Evolutionary conservation across 2,329 filamentous ascomycete genomes (phyloP), one percentile per base, ranked within the genome.

Genomic region (Trichoderma endophyticum): DNA sequence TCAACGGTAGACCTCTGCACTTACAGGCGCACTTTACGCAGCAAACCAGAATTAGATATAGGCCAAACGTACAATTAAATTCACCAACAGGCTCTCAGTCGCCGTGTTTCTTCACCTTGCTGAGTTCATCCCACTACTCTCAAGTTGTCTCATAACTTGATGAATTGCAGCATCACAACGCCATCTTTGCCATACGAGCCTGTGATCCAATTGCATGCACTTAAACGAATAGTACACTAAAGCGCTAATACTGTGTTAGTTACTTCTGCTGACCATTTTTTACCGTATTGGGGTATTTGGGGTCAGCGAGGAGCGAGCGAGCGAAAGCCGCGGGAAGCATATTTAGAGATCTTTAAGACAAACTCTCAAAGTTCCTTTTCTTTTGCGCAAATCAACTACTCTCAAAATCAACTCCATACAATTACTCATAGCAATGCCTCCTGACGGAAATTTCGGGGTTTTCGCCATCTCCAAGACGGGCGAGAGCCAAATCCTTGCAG

Each of bases 361-460:
- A n/a, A 15, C 30, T 39, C 51, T 21, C 51, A 8, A 24, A 14
- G 9, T 6, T 60, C 64, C 51, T 36, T n/a, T 67, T 36, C 21
- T n/a, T 32, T 12, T 6, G 12, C n/a, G 9, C 12, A 48, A 32
- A 15, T n/a, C 32, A 68, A 21, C 14, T 8, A 15, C 26, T 60
- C 5, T 15, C 11, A 34, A 15, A 21, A 34, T 6, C 6, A 9
- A 14, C 28, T 51, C 3, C 36, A 14, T 11, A 28, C 4, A 14
- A 12, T 26, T 2, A 3, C 1, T 57, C 4, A 39, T n/a, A 48
- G 8, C 11, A 43, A 71, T 71, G 70, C 26, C 63, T 54, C 4
- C 32, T 12, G 56, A 61, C 36, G 62, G 62, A 14, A 66, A 67
- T 12, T 71, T 71, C 14, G 63, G 70, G 5, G 70, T 71, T 4